Evolutionary conservation across 768 basidiomycete species (phyloP).

Genomic region (Amanita phalloides): DNA sequence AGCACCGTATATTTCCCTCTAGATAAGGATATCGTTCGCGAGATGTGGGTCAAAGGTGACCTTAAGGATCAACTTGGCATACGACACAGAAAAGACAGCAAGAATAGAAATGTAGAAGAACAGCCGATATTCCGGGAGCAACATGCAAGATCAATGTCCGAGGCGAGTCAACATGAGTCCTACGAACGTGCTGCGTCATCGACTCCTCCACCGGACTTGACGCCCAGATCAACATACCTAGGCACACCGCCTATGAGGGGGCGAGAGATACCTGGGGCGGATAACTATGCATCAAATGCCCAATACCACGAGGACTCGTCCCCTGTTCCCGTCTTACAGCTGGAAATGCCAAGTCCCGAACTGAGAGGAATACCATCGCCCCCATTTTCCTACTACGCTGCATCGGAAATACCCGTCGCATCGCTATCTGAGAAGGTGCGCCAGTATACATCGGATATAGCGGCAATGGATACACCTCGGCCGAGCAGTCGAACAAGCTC

Average conservation of each 20-base stretch:
- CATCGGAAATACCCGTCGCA: constrained; percentile 49
- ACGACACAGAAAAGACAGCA: constrained; percentile 45
- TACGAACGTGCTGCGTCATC: constrained; percentile 36
- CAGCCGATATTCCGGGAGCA: constrained; percentile 63
- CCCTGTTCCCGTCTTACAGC: not conserved
- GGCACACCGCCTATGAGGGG: constrained; percentile 32
- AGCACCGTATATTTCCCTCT: constrained; percentile 62
- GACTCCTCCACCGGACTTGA: constrained; percentile 23
- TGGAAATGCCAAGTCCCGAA: not conserved
- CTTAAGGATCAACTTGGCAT: constrained; percentile 77
- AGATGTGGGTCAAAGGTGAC: constrained; percentile 81
- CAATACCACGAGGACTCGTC: not conserved
- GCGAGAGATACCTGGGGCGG: constrained; percentile 14
- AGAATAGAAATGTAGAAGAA: constrained; percentile 42
- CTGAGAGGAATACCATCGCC: constrained; percentile 22
- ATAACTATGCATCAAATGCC: not conserved
- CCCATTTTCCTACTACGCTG: constrained; percentile 58
- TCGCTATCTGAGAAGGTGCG: constrained; percentile 45
- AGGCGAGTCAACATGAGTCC: constrained; percentile 25
- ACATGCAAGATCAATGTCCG: constrained; percentile 57
- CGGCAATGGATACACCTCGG: constrained; percentile 13
- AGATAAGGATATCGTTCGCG: constrained; percentile 87
- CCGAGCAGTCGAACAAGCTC: constrained; percentile 28
- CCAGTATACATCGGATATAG: constrained; percentile 28
- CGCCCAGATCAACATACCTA: constrained; percentile 33